Evolutionary conservation across 2,329 filamentous ascomycete species (phyloP).

Genomic region (Neurospora sp.): DNA sequence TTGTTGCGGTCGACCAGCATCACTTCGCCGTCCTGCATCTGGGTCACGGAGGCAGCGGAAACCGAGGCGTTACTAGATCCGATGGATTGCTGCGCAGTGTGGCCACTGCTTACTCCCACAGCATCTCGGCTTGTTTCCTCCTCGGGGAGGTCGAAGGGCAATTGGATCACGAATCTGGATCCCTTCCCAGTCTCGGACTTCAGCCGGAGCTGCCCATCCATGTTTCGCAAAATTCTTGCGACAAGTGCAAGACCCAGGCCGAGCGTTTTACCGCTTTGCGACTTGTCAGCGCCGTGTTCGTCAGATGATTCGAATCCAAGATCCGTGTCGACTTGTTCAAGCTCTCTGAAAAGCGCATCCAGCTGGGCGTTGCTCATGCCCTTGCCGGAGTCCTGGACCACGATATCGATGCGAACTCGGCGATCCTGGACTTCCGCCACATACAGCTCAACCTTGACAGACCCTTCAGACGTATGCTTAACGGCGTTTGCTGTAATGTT

Average conservation of each 20-base stretch:
- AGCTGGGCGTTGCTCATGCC: slow-evolving; percentile 43
- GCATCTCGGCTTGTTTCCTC: slow-evolving; percentile 25
- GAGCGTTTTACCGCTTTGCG: slow-evolving; percentile 37
- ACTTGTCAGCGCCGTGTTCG: slow-evolving; percentile 17
- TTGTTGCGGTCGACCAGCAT: slow-evolving; percentile 44
- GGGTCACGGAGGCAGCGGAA: slow-evolving; percentile 18
- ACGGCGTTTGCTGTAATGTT: slow-evolving; percentile 82
- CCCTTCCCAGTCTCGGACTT: slow-evolving; percentile 78
- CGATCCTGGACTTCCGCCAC: slow-evolving; percentile 42
- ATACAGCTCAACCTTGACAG: slow-evolving; percentile 61
- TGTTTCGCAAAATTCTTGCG: slow-evolving; percentile 77
- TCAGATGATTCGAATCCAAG: slow-evolving; percentile 9
- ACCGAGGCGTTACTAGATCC: slow-evolving; percentile 22
- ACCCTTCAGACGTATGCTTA: slow-evolving; percentile 60
- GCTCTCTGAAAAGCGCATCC: slow-evolving; percentile 46
- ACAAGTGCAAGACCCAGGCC: slow-evolving; percentile 82
- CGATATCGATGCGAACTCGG: slow-evolving; percentile 61
- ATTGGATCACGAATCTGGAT: slow-evolving; percentile 69
- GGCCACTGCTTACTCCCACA: neutral
- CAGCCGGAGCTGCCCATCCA: slow-evolving; percentile 77
- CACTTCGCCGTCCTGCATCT: slow-evolving; percentile 40
- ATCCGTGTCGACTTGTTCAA: slow-evolving; percentile 47
- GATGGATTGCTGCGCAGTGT: slow-evolving; percentile 4
- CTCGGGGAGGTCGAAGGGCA: slow-evolving; percentile 60
- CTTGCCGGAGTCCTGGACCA: slow-evolving; percentile 52